Percentiles rank a stretch among this genome's conserved stretches.
Conservation (phyloP, 2,329 filamentous ascomycete species). For the Aspergillus quadrilineatus region DNA sequence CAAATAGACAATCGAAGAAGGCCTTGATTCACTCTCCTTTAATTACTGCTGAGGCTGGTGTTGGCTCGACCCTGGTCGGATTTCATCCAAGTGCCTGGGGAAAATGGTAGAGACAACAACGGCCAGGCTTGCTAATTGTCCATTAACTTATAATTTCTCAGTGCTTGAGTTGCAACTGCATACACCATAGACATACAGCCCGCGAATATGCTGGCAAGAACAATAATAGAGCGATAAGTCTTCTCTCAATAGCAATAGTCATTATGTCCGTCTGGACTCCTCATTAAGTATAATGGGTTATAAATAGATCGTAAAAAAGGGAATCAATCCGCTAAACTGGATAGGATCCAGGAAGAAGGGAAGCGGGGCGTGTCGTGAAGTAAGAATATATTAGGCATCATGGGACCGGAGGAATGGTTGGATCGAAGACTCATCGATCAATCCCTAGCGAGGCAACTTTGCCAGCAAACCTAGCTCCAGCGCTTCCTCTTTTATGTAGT, state of each 20-base stretch:
- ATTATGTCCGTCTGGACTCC: conserved; percentile 4
- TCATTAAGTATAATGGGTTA: conserved; percentile 6
- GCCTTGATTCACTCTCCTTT: no score
- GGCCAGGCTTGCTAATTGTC: not conserved
- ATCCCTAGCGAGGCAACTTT: conserved; percentile 47
- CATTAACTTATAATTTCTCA: conserved; percentile 2
- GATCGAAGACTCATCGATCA: conserved; percentile 34
- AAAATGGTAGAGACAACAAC: not conserved
- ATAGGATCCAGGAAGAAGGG: conserved; percentile 4
- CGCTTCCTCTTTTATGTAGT: conserved; percentile 76
- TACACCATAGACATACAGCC: not conserved
- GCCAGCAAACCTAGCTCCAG: conserved; percentile 65
- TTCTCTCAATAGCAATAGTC: conserved; percentile 5
- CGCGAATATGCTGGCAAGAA: not conserved
- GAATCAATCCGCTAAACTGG: not conserved
- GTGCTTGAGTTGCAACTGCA: not conserved
- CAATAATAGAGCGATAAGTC: not conserved
- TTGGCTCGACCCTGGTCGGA: not conserved
- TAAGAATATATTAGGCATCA: conserved; percentile 8
- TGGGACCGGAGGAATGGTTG: not conserved
- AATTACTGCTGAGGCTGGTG: no score
- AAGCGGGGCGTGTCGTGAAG: conserved; percentile 13
- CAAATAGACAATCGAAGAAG: no score
- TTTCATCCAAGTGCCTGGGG: not conserved
- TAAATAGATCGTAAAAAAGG: not conserved